These are phyloP conservation scores for Phytophthora foliorum DNA, from an alignment of 352 stramenopile genomes.

Conservation along the genomic window DNA sequence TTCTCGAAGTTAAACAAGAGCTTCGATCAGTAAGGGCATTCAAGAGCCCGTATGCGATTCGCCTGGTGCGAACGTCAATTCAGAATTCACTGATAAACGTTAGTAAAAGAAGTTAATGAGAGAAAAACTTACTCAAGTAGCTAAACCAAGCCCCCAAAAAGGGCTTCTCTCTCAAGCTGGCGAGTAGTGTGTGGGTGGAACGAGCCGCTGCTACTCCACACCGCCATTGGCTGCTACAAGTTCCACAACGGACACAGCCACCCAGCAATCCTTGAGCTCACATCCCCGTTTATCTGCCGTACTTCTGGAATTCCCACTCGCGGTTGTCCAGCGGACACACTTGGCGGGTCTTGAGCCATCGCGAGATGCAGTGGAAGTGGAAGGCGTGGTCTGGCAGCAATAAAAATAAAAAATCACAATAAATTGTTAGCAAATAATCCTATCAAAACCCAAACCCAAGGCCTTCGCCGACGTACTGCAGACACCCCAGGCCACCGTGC, in stretches of 20 bases:
- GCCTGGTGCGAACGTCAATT: constrained; percentile 20
- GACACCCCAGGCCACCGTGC: constrained; percentile 88
- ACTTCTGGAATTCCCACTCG: constrained; percentile 99
- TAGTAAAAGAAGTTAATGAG: constrained; percentile 38
- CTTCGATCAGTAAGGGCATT: constrained; percentile 28
- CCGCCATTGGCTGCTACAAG: constrained; percentile 19
- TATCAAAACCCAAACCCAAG: not conserved
- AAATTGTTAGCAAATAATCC: constrained; percentile 7
- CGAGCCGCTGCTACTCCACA: constrained; percentile 2
- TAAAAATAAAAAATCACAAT: constrained; percentile 12
- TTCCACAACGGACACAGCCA: constrained; percentile 1
- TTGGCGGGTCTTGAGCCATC: constrained; percentile 99
- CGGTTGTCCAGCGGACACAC: constrained; percentile 99
- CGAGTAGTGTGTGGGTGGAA: not conserved
- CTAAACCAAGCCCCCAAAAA: constrained; percentile 10
- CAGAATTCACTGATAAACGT: constrained; percentile 38
- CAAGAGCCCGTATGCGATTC: constrained; percentile 28
- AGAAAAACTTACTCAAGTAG: constrained; percentile 34
- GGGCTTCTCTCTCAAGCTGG: constrained; percentile 12
- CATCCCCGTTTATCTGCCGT: constrained; percentile 72
- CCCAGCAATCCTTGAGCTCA: constrained; percentile 13
- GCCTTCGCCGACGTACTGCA: constrained; percentile 68
- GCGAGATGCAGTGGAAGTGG: constrained; percentile 99
- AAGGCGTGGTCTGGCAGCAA: constrained; percentile 97
- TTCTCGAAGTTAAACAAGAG: constrained; percentile 36